Evolutionary conservation across 331 rosid genomes (phyloP), one percentile per base, ranked within the genome.

Genomic region (Prunus yedoensis): DNA sequence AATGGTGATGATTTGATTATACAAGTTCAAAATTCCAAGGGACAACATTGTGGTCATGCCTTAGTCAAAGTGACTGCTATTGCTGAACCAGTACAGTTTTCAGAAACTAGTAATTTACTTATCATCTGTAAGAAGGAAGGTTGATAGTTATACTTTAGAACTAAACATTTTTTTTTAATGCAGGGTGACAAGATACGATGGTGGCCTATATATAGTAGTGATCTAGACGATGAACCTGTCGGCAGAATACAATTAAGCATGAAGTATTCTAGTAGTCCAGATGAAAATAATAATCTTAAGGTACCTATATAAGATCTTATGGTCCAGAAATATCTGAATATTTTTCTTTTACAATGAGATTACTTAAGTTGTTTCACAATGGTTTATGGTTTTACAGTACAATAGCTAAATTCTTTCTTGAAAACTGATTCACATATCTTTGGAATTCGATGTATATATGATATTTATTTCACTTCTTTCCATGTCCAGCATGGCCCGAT

Each of bases 11-110:
- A 74, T 78, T 49, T 84, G 75, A 60, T 74, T 45, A 54, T 84
- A 70, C 80, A 75, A 47, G 70, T 84, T 6, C 78, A 74, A 84
- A 82, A 80, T 71, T 80, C 85, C 41, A 74, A 77, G 52, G 81
- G 78, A 57, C 71, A 59, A 16, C 10, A 28, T 57, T 71, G 63
- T 54, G 85, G 88, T 11, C 82, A 70, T 35, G 81, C 61, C 30
- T 12, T 71, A 30, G 85, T 68, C 71, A 78, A 80, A 74, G 88
- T 84, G 32, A 80, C 83, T 66, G 71, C 76, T 16, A 46, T 84
- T 10, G 69, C 80, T 68, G 80, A 74, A 45, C 79, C 62, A 2
- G 79, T 84, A 77, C 4, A 59, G n/a, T 41, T 77, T 68, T 80
- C 41, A 35, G 35, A 47, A 59, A 47, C 28, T 54, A 67, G 61